Base-by-base conservation (phyloP, 78 protist species). In the Dictyostelium intermedium region DNA sequence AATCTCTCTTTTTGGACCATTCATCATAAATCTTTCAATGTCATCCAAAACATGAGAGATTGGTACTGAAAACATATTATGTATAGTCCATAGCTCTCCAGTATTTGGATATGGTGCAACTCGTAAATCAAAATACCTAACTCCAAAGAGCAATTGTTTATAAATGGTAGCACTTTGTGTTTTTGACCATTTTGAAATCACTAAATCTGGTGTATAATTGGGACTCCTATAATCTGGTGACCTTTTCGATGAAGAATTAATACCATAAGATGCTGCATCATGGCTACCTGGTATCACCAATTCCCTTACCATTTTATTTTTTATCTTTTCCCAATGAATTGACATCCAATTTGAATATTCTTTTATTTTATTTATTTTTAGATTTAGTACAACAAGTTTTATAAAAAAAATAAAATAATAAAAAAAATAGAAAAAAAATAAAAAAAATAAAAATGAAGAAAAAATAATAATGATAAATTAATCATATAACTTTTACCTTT, bases 281-380 rank as follows among this genome's bases (percentile, higher is more conserved):
- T 76, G 82, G 3, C 45, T 30, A 16, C 82, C 82, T 23, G 82
- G 82, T 39, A 76, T 20, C 9, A 76, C 23, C 34, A 76, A 76
- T 20, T 76, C 82, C 0, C 82, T 18, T 30, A 76, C 56, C 30
- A n/a, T 76, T 76, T 39, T 76, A 76, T 37, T 14, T 39, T 76
- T 76, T 5, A 76, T 39, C 23, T n/a, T 25, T 39, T 76, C 61
- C 82, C 82, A 76, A 76, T 76, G 56, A 76, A 76, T 76, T 8
- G 82, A 76, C 34, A 76, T 76, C 82, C 82, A 76, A 9, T 23
- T 25, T 76, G 82, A 37, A 76, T 41, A 76, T 32, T 76, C 82
- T 76, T 20, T 56, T 41, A 9, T 9, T 41, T 41, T 41, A 41
- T 41, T 41, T 1, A 41, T 41, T 41, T 41, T 41, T n/a, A n/a